These are phyloP conservation scores for Fusarium pseudocircinatum DNA, from an alignment of 2,329 filamentous ascomycete genomes.

Conservation along the genomic window DNA sequence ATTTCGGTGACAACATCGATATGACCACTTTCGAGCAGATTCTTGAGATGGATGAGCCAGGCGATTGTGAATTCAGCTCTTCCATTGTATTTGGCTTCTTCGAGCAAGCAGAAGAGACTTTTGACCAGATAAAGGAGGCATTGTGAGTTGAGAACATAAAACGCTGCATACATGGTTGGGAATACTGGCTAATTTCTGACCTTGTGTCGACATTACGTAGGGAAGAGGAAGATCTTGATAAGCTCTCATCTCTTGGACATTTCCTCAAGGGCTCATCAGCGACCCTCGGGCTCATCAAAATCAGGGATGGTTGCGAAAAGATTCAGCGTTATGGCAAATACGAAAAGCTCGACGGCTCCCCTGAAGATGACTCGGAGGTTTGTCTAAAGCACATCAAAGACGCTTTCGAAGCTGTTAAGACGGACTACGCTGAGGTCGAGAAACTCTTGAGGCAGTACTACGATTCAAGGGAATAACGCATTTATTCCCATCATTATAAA, in stretches of 20 bases:
- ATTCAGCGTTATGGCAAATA: conserved; percentile 91
- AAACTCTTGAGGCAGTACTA: conserved; percentile 76
- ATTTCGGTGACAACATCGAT: conserved; percentile 83
- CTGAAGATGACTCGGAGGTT: conserved; percentile 71
- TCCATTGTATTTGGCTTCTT: conserved; percentile 94
- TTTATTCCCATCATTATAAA: conserved; percentile 8
- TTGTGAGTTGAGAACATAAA: conserved; percentile 70
- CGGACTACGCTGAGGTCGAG: conserved; percentile 80
- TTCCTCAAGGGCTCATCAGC: conserved; percentile 98
- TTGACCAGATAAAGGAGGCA: conserved; percentile 81
- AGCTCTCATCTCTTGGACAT: conserved; percentile 86
- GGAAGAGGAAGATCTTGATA: conserved; percentile 71
- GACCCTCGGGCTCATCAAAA: conserved; percentile 88
- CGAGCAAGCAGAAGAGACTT: conserved; percentile 87
- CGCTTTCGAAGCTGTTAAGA: conserved; percentile 76
- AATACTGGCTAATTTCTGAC: not conserved
- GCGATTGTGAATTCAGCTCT: conserved; percentile 85
- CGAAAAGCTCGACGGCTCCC: conserved; percentile 79
- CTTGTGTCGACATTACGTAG: conserved; percentile 55
- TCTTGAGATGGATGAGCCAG: conserved; percentile 96
- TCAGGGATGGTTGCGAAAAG: conserved; percentile 94
- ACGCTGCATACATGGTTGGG: not conserved
- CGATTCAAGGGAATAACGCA: conserved; percentile 33
- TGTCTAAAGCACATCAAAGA: conserved; percentile 76
- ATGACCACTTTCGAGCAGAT: conserved; percentile 88